Evolutionary conservation across 106 monocot species (phyloP).

Genomic region (Apostasia ramifera): DNA sequence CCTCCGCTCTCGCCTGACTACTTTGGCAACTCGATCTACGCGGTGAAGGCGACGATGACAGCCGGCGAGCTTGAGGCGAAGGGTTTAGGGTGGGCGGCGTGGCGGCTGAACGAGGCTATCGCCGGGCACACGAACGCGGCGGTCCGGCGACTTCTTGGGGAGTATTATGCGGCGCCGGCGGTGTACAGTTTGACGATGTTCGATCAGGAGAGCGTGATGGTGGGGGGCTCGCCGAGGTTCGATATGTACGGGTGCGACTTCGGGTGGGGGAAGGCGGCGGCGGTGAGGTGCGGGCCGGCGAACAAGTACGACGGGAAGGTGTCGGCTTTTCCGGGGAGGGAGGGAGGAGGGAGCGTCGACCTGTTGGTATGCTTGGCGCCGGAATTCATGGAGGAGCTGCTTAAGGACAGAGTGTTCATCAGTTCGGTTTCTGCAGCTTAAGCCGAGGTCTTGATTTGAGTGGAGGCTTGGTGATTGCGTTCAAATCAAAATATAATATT

Average conservation of each 20-base stretch:
- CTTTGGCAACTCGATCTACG: slow-evolving; percentile 60
- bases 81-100: slow-evolving; percentile 51
- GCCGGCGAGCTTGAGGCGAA: slow-evolving; percentile 40
- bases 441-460: too few species aligned
- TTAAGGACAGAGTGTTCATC: slow-evolving; percentile 35
- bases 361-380: slow-evolving; percentile 44
- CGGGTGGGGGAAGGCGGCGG: slow-evolving; percentile 43
- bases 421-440: background rate
- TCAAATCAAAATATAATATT: too few species aligned
- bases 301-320: slow-evolving; percentile 49
- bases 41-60: slow-evolving; percentile 14
- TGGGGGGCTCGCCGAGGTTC: slow-evolving; percentile 50
- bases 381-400: slow-evolving; percentile 30
- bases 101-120: slow-evolving; percentile 20
- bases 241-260: slow-evolving; percentile 53
- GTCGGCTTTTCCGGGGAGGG: slow-evolving; percentile 34
- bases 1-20: slow-evolving; percentile 45
- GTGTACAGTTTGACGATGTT: slow-evolving; percentile 18
- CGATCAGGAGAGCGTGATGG: slow-evolving; percentile 14
- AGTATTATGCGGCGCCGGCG: slow-evolving; percentile 22
- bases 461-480: too few species aligned
- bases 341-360: slow-evolving; percentile 43
- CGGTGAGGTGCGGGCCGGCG: slow-evolving; percentile 25
- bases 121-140: slow-evolving; percentile 24
- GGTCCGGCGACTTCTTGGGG: slow-evolving; percentile 18